Evolutionary conservation across 75 land plant genomes (phyloP), one percentile per base, ranked within the genome.

Genomic region (Gnetum montanum): DNA sequence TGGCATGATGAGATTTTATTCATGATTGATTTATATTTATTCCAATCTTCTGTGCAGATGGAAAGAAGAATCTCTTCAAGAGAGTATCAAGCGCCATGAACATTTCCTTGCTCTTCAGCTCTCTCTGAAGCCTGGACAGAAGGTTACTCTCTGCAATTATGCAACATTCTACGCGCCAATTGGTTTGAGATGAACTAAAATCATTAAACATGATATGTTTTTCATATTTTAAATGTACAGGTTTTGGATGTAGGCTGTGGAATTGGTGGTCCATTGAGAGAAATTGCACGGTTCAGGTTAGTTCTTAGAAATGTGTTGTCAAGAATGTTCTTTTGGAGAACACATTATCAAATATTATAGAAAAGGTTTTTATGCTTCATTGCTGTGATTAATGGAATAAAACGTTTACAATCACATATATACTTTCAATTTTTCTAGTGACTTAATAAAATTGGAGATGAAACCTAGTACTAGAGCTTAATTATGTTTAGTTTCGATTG

Each of bases 231-330:
- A 10, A 18, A n/a, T 23, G 27, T 52, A 16, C 63, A 88, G 98
- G 98, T 93, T 4, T 57, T 93, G 67, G 96, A 93, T 80, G 96
- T 93, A 2, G 96, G 98, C 47, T 93, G 98, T 77, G 98, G 96
- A 13, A 89, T 93, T 72, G 98, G 96, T 26, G 98, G 98, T 43
- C 98, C 98, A 35, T 61, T 90, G 11, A 63, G 98, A 59, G 98
- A 93, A 60, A 79, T 93, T 74, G 81, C 98, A 43, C 48, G 78
- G 46, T 93, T 89, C 57, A 93, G 98, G 96, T 93, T 38, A 52
- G 6, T 43, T 12, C 30, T 62, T 15, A 19, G n/a, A n/a, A n/a
- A n/a, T n/a, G n/a, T n/a, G n/a, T n/a, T n/a, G n/a, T n/a, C n/a
- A n/a, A n/a, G n/a, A n/a, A n/a, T n/a, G n/a, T n/a, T n/a, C n/a